Percentiles rank a stretch among this genome's conserved stretches.
phyloP scores from a whole-genome alignment of 2,329 filamentous ascomycete species.

The Neophaeococcomyces mojaviensis region DNA sequence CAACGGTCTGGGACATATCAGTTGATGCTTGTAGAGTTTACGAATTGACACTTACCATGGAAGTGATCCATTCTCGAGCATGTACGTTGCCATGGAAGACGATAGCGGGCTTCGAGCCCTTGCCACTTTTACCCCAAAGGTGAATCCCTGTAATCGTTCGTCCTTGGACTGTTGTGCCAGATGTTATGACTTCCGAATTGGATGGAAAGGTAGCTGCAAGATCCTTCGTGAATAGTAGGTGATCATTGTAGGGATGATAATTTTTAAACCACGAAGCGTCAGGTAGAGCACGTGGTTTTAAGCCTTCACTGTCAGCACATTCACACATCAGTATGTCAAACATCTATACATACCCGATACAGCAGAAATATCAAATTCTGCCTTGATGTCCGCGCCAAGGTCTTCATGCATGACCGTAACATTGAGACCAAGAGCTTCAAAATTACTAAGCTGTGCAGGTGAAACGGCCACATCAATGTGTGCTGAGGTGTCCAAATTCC shows the following conservation, averaged over 20 bases:
- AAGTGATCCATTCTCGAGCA: constrained; percentile 54
- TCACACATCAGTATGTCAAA: constrained; percentile 38
- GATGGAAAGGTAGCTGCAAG: constrained; percentile 39
- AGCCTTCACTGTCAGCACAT: constrained; percentile 1
- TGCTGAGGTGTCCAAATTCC: constrained; percentile 17
- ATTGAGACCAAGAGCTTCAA: constrained; percentile 31
- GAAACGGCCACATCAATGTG: constrained; percentile 39
- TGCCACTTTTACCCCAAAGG: constrained; percentile 42
- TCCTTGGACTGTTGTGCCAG: constrained; percentile 43
- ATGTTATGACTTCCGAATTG: constrained; percentile 44
- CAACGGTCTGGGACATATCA: constrained; percentile 29
- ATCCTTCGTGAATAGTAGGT: constrained; percentile 42
- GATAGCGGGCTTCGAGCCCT: constrained; percentile 44
- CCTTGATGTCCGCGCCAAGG: constrained; percentile 36
- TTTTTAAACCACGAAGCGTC: constrained; percentile 44
- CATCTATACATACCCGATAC: constrained; percentile 12
- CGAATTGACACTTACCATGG: constrained; percentile 42
- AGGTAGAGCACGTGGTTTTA: background rate
- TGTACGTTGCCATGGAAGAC: constrained; percentile 54
- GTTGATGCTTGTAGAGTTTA: constrained; percentile 1
- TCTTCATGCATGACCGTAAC: constrained; percentile 36
- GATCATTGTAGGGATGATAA: constrained; percentile 49
- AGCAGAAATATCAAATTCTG: constrained; percentile 26
- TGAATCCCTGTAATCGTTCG: constrained; percentile 43
- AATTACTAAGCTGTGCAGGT: constrained; percentile 31